Conservation (phyloP, 495 filamentous ascomycete genomes). For the Staphylotrichum longicolle region DNA sequence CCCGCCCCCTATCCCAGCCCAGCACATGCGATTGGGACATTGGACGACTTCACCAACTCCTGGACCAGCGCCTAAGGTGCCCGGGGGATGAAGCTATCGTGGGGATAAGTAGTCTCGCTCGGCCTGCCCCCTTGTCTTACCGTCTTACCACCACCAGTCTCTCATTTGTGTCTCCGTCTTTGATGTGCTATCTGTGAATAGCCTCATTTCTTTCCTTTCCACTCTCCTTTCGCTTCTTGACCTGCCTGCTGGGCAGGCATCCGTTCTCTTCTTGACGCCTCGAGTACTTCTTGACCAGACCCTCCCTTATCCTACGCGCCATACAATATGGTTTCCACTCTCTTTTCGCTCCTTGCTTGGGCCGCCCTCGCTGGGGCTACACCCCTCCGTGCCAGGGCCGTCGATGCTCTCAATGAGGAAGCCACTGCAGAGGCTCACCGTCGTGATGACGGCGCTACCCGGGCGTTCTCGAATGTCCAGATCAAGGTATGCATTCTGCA, state of each 20-base stretch:
- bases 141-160: neutral
- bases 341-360: conserved; percentile 31
- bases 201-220: conserved; percentile 28
- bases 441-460: conserved; percentile 48
- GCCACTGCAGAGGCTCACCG: conserved; percentile 53
- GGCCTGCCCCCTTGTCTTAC: conserved; percentile 9
- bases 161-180: conserved; percentile 7
- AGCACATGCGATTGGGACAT: conserved; percentile 2
- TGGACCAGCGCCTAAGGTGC: conserved; percentile 9
- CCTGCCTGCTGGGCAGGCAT: conserved; percentile 39
- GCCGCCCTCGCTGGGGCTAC: conserved; percentile 29
- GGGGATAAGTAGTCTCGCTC: conserved; percentile 20
- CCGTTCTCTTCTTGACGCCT: conserved; percentile 26
- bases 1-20: neutral
- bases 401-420: conserved; percentile 43
- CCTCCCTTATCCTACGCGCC: conserved; percentile 9
- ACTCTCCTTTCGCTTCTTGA: conserved; percentile 22
- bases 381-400: conserved; percentile 34
- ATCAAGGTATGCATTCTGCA: conserved; percentile 42
- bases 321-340: conserved; percentile 26
- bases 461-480: conserved; percentile 46
- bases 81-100: conserved; percentile 10
- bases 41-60: neutral
- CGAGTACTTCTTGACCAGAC: conserved; percentile 4
- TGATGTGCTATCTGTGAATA: conserved; percentile 28